Conservation (phyloP, 2,329 filamentous ascomycete species). For the Seiridium cupressi region DNA sequence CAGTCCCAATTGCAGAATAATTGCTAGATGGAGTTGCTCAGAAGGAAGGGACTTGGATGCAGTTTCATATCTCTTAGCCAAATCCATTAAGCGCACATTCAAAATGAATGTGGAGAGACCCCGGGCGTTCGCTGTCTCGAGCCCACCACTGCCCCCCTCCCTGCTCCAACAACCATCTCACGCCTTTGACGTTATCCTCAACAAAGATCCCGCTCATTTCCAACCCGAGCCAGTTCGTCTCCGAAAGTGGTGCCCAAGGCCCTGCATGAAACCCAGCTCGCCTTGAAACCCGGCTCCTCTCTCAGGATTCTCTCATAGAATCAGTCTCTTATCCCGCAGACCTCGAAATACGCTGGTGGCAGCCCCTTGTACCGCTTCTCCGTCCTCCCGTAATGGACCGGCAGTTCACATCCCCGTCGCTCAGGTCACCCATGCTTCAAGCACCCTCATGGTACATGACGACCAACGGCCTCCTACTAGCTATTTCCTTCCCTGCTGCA, state of each 20-base stretch:
- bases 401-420: constrained; percentile 29
- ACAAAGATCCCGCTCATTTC: constrained; percentile 20
- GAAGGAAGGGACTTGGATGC: too few species aligned
- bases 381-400: constrained; percentile 17
- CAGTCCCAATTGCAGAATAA: too few species aligned
- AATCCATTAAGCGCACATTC: too few species aligned
- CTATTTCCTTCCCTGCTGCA: neutral
- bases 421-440: constrained; percentile 30
- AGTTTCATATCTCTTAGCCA: too few species aligned
- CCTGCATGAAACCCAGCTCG: constrained; percentile 35
- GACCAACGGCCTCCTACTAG: constrained; percentile 23
- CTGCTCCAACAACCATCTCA: constrained; percentile 23
- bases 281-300: constrained; percentile 38
- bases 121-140: neutral
- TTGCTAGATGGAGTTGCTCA: too few species aligned
- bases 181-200: constrained; percentile 22
- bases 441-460: constrained; percentile 34
- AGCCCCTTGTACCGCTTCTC: constrained; percentile 27
- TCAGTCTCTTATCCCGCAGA: constrained; percentile 51
- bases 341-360: constrained; percentile 47
- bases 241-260: constrained; percentile 26
- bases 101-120: too few species aligned
- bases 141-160: neutral
- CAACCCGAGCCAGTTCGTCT: constrained; percentile 21
- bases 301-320: constrained; percentile 47